phyloP scores from a whole-genome alignment of 2,329 filamentous ascomycete species.

The Xylariaceae sp. region DNA sequence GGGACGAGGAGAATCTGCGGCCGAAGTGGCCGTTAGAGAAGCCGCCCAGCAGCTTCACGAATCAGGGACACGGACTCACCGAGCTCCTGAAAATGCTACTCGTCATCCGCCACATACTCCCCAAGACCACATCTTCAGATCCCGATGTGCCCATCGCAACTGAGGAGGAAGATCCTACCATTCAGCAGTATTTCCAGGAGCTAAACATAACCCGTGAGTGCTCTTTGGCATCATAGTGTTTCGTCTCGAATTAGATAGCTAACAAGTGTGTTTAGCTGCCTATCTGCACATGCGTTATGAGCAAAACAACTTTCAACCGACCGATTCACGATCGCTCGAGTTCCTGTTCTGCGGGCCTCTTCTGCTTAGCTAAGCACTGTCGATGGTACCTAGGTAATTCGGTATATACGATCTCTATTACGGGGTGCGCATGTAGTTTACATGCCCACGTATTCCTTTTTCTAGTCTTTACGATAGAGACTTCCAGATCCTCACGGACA shows the following conservation, averaged over 20 bases:
- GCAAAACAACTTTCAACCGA: slow-evolving; percentile 54
- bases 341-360: slow-evolving; percentile 49
- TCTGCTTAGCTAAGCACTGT: slow-evolving; percentile 35
- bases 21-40: slow-evolving; percentile 64
- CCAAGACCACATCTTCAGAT: slow-evolving; percentile 50
- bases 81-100: slow-evolving; percentile 64
- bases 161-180: slow-evolving; percentile 49
- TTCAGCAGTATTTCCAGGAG: slow-evolving; percentile 57
- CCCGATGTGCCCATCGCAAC: slow-evolving; percentile 53
- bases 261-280: slow-evolving; percentile 33
- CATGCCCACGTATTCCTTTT: background rate
- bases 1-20: slow-evolving; percentile 64
- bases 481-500: background rate
- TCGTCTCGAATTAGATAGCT: slow-evolving; percentile 7
- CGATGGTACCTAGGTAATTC: slow-evolving; percentile 20
- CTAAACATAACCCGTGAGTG: slow-evolving; percentile 61
- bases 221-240: background rate
- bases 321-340: slow-evolving; percentile 50
- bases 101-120: slow-evolving; percentile 61
- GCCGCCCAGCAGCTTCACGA: slow-evolving; percentile 58
- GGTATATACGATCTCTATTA: slow-evolving; percentile 23
- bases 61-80: slow-evolving; percentile 62
- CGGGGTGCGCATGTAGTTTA: background rate
- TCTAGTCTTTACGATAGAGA: background rate
- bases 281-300: slow-evolving; percentile 52